phyloP scores from a whole-genome alignment of 108 stramenopile species.

The Pseudonitzschia delicatissima region DNA sequence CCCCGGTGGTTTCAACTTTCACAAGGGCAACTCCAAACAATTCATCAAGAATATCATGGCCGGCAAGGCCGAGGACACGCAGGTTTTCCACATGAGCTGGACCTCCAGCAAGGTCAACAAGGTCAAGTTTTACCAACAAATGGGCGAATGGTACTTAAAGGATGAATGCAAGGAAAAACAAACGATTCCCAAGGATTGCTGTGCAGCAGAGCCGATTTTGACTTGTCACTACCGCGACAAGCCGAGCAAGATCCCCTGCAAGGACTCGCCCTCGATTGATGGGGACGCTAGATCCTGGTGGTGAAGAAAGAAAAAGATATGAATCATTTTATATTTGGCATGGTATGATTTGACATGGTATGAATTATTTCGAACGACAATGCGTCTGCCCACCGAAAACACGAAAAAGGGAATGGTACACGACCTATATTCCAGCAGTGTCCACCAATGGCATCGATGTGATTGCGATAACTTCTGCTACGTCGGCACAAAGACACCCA shows the following conservation, averaged over 20 bases:
- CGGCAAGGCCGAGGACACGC: constrained; percentile 19
- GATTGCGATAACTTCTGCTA: too few species aligned
- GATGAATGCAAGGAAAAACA: constrained; percentile 37
- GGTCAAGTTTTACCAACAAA: constrained; percentile 60
- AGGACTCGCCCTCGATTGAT: constrained; percentile 57
- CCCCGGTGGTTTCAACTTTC: constrained; percentile 50
- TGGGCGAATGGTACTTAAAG: constrained; percentile 71
- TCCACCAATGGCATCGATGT: too few species aligned
- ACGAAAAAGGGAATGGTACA: too few species aligned
- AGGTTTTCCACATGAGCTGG: constrained; percentile 47
- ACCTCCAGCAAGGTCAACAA: constrained; percentile 82
- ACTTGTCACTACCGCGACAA: constrained; percentile 80
- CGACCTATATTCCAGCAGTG: too few species aligned
- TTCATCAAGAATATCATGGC: too few species aligned
- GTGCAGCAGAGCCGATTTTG: constrained; percentile 53
- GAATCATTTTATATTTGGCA: too few species aligned
- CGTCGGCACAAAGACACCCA: too few species aligned
- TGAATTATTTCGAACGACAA: too few species aligned
- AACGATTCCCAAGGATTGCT: constrained; percentile 33
- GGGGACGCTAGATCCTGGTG: constrained; percentile 45
- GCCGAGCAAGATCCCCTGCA: constrained; percentile 75
- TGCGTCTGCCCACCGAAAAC: too few species aligned
- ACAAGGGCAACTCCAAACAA: constrained; percentile 23
- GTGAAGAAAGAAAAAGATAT: too few species aligned
- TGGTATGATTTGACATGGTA: too few species aligned